These are phyloP conservation scores for Nemania bipapillata DNA, from an alignment of 2,329 filamentous ascomycete species.

Conservation along the genomic window DNA sequence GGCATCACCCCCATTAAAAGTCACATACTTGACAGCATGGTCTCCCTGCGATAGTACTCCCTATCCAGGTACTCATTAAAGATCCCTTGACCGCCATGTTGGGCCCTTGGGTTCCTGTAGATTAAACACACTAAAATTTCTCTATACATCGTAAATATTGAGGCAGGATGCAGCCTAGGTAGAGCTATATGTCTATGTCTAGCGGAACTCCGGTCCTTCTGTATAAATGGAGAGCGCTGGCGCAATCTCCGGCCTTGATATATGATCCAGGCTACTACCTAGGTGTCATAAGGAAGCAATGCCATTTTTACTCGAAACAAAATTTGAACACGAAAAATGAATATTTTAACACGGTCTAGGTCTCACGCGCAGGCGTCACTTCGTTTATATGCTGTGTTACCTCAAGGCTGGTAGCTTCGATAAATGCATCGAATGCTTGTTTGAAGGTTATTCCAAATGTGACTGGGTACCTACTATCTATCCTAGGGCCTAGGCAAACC, in stretches of 20 bases:
- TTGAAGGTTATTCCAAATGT: too few species aligned
- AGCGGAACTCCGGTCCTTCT: neutral
- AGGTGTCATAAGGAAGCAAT: neutral
- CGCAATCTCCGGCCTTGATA: neutral
- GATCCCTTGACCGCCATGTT: neutral
- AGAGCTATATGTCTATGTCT: neutral
- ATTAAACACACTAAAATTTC: neutral
- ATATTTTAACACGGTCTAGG: too few species aligned
- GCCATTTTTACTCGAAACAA: neutral
- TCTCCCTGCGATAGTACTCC: neutral
- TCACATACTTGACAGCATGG: neutral
- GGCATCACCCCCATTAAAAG: neutral
- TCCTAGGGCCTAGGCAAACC: too few species aligned
- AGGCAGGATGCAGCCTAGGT: neutral
- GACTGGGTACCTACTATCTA: too few species aligned
- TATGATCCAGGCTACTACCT: neutral
- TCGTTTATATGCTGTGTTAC: too few species aligned
- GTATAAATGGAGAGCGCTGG: constrained; percentile 17
- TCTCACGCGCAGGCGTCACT: too few species aligned
- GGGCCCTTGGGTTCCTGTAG: neutral
- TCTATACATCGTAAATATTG: neutral
- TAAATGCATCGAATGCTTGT: neutral
- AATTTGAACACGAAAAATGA: neutral
- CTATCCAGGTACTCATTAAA: neutral
- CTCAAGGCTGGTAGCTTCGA: neutral